Percentiles rank a stretch among this genome's conserved stretches.
Conservation (phyloP, 352 stramenopile species). For the Phytophthora brassicae region DNA sequence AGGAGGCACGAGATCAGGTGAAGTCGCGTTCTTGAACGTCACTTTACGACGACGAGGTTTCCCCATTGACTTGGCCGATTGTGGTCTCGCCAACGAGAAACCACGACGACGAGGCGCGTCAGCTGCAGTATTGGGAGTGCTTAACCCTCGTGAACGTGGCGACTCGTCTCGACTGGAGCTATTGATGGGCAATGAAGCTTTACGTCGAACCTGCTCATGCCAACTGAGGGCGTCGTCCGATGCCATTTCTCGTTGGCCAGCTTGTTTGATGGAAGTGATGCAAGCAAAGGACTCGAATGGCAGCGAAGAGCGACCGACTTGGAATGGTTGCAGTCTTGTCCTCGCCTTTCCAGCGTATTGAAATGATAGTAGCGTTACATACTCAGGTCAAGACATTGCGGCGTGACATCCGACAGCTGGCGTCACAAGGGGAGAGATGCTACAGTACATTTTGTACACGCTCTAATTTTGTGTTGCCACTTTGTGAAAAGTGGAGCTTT, state of each 20-base stretch:
- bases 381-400: not conserved
- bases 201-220: constrained; percentile 30
- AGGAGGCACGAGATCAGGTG: constrained; percentile 40
- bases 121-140: constrained; percentile 5
- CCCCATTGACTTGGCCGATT: constrained; percentile 27
- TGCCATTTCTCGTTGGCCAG: constrained; percentile 15
- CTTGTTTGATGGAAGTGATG: constrained; percentile 15
- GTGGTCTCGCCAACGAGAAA: constrained; percentile 21
- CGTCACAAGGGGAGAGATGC: not conserved
- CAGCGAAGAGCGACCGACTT: not conserved
- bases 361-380: not conserved
- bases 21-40: constrained; percentile 52
- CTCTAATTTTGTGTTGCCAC: no score
- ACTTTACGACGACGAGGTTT: constrained; percentile 37
- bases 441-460: not conserved
- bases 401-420: constrained; percentile 8
- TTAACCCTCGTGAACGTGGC: constrained; percentile 23
- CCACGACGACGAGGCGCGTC: constrained; percentile 15
- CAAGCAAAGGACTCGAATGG: not conserved
- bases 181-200: constrained; percentile 22
- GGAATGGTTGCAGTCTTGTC: not conserved
- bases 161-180: constrained; percentile 1
- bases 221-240: constrained; percentile 24
- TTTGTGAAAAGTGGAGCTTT: no score
- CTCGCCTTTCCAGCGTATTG: not conserved